Evolutionary conservation across 805 yeast species (phyloP).

Genomic region (Saturnispora kantuleensis): DNA sequence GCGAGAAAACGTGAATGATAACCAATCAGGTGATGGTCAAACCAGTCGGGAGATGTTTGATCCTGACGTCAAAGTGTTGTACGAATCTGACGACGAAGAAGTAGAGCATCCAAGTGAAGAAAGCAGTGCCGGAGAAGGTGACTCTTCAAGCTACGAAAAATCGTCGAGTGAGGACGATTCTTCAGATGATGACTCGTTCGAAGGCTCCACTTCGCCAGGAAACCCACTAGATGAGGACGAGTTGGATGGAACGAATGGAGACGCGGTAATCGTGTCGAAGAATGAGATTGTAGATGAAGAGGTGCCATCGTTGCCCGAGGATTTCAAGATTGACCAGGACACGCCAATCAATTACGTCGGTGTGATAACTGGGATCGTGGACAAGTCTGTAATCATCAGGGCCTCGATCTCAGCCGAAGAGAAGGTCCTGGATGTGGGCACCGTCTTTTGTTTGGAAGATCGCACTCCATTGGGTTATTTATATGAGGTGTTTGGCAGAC

Average conservation of each 20-base stretch:
- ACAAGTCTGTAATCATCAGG: conserved; percentile 58
- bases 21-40: too few relatives aligned
- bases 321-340: conserved; percentile 43
- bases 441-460: conserved; percentile 70
- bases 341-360: conserved; percentile 72
- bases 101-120: background rate
- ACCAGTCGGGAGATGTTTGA: conserved; percentile 12
- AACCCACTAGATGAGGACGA: conserved; percentile 13
- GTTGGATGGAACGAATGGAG: conserved; percentile 20
- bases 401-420: conserved; percentile 77
- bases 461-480: conserved; percentile 63
- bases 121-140: too few relatives aligned
- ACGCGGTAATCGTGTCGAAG: conserved; percentile 55
- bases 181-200: conserved; percentile 9
- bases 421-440: conserved; percentile 69
- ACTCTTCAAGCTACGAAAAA: conserved; percentile 9
- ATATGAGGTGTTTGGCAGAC: conserved; percentile 83
- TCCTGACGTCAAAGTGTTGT: conserved; percentile 13
- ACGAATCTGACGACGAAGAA: conserved; percentile 19
- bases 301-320: conserved; percentile 60
- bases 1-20: too few relatives aligned
- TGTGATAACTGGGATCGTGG: conserved; percentile 55
- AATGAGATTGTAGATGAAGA: conserved; percentile 66
- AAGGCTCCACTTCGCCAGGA: too few relatives aligned
- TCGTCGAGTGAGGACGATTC: conserved; percentile 10